Conservation (phyloP, 2,329 filamentous ascomycete genomes). For the Ploettnerulaceae sp. region DNA sequence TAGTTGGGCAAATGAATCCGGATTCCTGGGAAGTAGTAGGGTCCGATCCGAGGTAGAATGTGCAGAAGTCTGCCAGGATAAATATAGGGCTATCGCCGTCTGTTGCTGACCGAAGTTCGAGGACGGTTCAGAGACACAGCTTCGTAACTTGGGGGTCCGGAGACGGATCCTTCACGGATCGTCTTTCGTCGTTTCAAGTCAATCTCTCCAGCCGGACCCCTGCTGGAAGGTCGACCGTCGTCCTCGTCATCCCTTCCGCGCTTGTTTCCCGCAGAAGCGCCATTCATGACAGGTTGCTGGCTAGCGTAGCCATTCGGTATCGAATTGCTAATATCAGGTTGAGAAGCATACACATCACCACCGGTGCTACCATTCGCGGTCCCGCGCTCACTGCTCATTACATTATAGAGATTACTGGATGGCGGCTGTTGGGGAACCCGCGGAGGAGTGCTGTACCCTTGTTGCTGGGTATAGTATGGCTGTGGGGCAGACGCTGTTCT, state of each 20-base stretch:
- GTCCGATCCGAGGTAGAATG: slow-evolving; percentile 23
- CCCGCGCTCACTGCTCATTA: slow-evolving; percentile 76
- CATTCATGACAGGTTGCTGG: slow-evolving; percentile 62
- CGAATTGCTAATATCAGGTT: slow-evolving; percentile 52
- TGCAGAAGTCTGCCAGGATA: slow-evolving; percentile 24
- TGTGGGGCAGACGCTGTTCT: slow-evolving; percentile 69
- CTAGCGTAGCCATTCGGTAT: slow-evolving; percentile 60
- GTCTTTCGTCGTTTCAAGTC: slow-evolving; percentile 79
- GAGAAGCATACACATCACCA: slow-evolving; percentile 66
- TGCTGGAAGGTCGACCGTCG: slow-evolving; percentile 54
- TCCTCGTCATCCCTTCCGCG: slow-evolving; percentile 44
- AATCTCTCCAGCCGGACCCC: slow-evolving; percentile 46
- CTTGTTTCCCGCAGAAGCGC: slow-evolving; percentile 42
- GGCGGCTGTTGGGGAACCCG: slow-evolving; percentile 61
- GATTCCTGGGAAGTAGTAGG: slow-evolving; percentile 8
- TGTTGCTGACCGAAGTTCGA: slow-evolving; percentile 41
- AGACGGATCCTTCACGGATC: slow-evolving; percentile 55
- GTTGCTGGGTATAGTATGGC: slow-evolving; percentile 64
- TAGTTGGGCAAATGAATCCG: slow-evolving; percentile 18
- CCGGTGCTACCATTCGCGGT: slow-evolving; percentile 59
- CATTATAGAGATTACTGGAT: slow-evolving; percentile 81
- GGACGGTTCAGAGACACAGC: slow-evolving; percentile 42
- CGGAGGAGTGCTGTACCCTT: slow-evolving; percentile 71
- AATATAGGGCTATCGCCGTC: slow-evolving; percentile 28
- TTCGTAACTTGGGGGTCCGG: slow-evolving; percentile 45